Conservation (phyloP, 2,329 filamentous ascomycete genomes). For the Epichloe coenophiala region DNA sequence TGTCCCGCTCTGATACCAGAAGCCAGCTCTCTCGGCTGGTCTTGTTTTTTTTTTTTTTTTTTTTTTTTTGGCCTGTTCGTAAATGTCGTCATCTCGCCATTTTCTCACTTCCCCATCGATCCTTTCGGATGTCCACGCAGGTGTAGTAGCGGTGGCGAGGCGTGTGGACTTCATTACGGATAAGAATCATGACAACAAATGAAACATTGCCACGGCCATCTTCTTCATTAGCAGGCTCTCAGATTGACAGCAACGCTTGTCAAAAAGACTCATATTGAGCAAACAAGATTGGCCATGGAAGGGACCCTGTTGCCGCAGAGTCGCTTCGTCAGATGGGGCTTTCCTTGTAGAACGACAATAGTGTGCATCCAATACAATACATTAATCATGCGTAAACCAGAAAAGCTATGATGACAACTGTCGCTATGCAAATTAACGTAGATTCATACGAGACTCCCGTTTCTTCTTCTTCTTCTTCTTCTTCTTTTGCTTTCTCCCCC, state of each 20-base stretch:
- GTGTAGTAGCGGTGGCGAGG: background rate
- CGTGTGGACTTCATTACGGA: background rate
- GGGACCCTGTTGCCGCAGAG: background rate
- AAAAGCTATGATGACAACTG: slow-evolving; percentile 14
- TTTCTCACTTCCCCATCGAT: background rate
- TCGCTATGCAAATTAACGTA: slow-evolving; percentile 25
- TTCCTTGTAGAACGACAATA: background rate
- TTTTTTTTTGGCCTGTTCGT: background rate
- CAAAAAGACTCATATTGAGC: background rate
- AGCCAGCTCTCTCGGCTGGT: background rate
- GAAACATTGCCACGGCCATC: background rate
- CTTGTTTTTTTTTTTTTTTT: background rate
- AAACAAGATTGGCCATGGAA: background rate
- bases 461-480: slow-evolving; percentile 9
- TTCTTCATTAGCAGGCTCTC: background rate
- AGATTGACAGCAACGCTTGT: no score
- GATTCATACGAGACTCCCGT: slow-evolving; percentile 10
- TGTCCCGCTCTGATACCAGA: background rate
- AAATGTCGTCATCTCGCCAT: background rate
- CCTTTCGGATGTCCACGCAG: background rate
- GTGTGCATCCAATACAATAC: background rate
- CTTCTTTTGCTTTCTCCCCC: slow-evolving; percentile 8
- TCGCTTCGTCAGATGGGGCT: background rate
- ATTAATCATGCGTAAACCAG: slow-evolving; percentile 1
- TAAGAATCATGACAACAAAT: slow-evolving; percentile 1